Evolutionary conservation across 2,329 filamentous ascomycete genomes (phyloP).

Genomic region (Didymella segeticola): DNA sequence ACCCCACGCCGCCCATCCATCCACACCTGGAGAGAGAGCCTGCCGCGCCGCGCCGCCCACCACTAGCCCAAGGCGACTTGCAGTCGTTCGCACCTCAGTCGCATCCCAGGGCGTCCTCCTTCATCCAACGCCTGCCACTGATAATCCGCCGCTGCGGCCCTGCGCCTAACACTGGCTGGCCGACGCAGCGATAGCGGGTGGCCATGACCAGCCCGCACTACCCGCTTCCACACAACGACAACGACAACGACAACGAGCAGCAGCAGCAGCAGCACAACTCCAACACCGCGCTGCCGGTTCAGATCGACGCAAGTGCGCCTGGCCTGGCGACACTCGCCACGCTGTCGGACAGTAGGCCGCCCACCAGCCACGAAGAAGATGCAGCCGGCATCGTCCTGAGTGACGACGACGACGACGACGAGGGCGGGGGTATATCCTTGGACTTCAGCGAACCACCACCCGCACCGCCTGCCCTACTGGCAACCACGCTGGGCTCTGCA

Average conservation of each 20-base stretch:
- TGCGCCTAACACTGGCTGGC: constrained; percentile 7
- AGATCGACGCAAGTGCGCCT: too few relatives aligned
- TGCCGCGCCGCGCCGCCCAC: constrained; percentile 14
- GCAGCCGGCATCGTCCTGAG: constrained; percentile 15
- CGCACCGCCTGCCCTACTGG: constrained; percentile 10
- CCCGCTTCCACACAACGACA: constrained; percentile 16
- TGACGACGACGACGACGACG: constrained; percentile 28
- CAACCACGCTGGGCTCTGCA: background rate
- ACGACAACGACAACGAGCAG: too few relatives aligned
- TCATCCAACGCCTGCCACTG: background rate
- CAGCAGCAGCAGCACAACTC: background rate
- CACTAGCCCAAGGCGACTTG: constrained; percentile 3
- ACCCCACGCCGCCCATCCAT: constrained; percentile 11
- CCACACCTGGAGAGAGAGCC: constrained; percentile 1
- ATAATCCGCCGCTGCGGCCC: background rate
- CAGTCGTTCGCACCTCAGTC: constrained; percentile 5
- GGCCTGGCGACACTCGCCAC: constrained; percentile 38
- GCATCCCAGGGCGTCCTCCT: constrained; percentile 3
- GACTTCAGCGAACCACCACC: constrained; percentile 16
- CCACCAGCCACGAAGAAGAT: constrained; percentile 35
- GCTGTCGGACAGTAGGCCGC: constrained; percentile 38
- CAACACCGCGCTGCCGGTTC: constrained; percentile 20
- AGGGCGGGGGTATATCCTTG: constrained; percentile 39
- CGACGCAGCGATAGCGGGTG: constrained; percentile 10
- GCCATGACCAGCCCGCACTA: constrained; percentile 38